Evolutionary conservation across 345 rosid species (phyloP), one percentile per base, ranked within the genome.

Genomic region (Clausena lansium): DNA sequence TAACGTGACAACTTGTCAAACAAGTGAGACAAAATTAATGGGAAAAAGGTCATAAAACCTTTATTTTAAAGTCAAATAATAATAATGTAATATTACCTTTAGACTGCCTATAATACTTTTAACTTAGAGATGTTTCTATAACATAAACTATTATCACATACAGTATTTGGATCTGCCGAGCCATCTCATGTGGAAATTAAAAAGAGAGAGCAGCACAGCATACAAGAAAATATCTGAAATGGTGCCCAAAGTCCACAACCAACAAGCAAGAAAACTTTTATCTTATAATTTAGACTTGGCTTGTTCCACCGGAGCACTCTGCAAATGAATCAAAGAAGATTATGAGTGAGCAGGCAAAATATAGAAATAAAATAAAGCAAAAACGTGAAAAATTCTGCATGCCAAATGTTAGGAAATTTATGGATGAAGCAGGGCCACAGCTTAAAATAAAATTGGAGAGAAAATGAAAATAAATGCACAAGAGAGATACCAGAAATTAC

Each of bases 301-400:
- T 74, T 77, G 84, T 67, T 88, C 86, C 80, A 85, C 73, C 0
- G 88, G 92, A 72, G 91, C 81, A 79, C 97, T 89, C 97, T 91
- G 94, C 80, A 78, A 78, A 22, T 30, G 67, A 9, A 81, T 70
- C 52, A 35, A 14, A 20, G 69, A 66, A 70, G 38, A 72, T 76
- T 52, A 41, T 80, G 22, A 54, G 55, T 15, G 7, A 74, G 62
- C 22, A 35, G 38, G 20, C 30, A 60, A 39, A 27, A 68, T 24
- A 9, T 2, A 10, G 4, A 4, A 4, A n/a, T n/a, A n/a, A n/a
- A n/a, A n/a, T n/a, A 4, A 38, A 38, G 4, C 39, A 38, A 38
- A 30, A 7, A 4, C 3, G 6, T 38, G 39, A 30, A 30, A 30
- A 30, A 1, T 30, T 30, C 32, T 30, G 39, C 39, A 38, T 38